These are phyloP conservation scores for Beta macrorhiza DNA, from an alignment of 179 eudicot genomes.

Conservation along the genomic window DNA sequence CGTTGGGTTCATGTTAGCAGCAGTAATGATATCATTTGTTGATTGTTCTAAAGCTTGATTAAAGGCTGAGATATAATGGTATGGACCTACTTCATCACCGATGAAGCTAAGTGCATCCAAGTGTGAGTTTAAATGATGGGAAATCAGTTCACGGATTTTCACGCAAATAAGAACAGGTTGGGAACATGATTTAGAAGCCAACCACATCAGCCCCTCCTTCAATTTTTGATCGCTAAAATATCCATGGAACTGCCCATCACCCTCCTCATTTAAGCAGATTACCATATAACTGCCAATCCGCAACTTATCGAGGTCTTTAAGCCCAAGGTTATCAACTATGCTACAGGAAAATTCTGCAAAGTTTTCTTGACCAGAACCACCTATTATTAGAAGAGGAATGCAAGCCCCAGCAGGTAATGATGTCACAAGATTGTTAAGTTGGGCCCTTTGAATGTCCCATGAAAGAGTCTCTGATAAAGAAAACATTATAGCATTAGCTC, in stretches of 20 bases:
- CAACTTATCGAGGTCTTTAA: conserved; percentile 62
- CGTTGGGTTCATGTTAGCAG: conserved; percentile 54
- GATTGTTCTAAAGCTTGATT: conserved; percentile 74
- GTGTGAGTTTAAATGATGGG: conserved; percentile 49
- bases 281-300: conserved; percentile 43
- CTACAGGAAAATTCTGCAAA: conserved; percentile 28
- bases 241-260: conserved; percentile 41
- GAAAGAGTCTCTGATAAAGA: conserved; percentile 55
- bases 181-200: conserved; percentile 62
- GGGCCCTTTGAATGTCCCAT: conserved; percentile 60
- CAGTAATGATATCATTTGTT: conserved; percentile 41
- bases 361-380: conserved; percentile 37
- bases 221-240: conserved; percentile 67
- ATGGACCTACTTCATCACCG: conserved; percentile 45
- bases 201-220: conserved; percentile 75
- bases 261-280: conserved; percentile 40
- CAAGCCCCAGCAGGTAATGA: conserved; percentile 60
- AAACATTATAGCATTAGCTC: conserved; percentile 68
- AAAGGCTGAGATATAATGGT: conserved; percentile 67
- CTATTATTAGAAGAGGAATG: conserved; percentile 66
- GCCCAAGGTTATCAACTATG: conserved; percentile 54
- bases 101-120: conserved; percentile 42
- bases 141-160: conserved; percentile 61
- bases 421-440: conserved; percentile 55
- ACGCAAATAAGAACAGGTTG: conserved; percentile 52